Base-by-base conservation (phyloP, 2,329 filamentous ascomycete genomes). In the Hymenoscyphus occultus region DNA sequence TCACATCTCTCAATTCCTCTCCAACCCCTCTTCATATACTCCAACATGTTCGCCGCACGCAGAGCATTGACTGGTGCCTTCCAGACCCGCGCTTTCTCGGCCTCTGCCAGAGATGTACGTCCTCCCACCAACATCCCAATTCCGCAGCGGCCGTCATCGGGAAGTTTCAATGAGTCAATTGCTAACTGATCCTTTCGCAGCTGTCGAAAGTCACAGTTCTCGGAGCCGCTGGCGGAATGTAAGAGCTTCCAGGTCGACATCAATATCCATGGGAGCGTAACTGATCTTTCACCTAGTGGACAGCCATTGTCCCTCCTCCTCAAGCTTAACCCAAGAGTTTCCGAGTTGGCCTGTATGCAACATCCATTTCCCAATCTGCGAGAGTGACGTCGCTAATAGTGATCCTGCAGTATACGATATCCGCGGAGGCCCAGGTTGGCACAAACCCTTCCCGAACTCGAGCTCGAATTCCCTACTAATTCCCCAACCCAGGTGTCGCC, bases 161-260 rank as follows among this genome's bases (percentile, higher is more conserved):
- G 58, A 39, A 22, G 35, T 39, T 22, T 42, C 40, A 62, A 40
- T 54, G 39, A 56, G 51, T 56, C 60, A 71, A 68, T 72, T 63
- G 69, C 69, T 72, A 57, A 72, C 61, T 64, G 60, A 7, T 31
- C 35, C 10, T 63, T n/a, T 22, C 69, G 56, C 72, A 99, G 95
- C 87, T 93, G 77, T 96, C 93, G 82, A 98, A 98, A 88, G 95
- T 99, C 76, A 88, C 93, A 78, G 93, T 99, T 74, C 91, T 98
- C 80, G 95, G 95, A 85, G 95, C 95, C 74, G 90, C 90, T 77
- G 95, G 95, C 83, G 95, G 95, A 82, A 99, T 99, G 48, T 54
- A 54, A 54, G 48, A 13, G 22, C 48, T 28, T 19, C 19, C n/a
- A 22, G n/a, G 45, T 7, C 19, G 22, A 31, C 19, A 28, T 54